Percentiles rank a stretch among this genome's conserved stretches.
These are phyloP conservation scores for Thelephora ganbajun DNA, from an alignment of 768 basidiomycete species.

Conservation along the genomic window DNA sequence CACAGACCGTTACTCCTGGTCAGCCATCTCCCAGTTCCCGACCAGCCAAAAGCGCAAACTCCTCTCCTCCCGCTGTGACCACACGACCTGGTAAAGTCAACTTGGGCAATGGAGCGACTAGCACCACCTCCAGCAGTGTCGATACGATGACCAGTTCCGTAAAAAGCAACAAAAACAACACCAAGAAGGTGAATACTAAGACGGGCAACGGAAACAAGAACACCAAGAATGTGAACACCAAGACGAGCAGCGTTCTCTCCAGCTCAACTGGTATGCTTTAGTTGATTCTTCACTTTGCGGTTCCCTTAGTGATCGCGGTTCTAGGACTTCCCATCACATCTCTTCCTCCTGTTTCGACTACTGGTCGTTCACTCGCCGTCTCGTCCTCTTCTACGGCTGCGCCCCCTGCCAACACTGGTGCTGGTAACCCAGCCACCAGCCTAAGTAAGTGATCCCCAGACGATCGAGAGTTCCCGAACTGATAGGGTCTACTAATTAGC, in stretches of 20 bases:
- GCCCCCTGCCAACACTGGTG: background rate
- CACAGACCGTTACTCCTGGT: too few species aligned
- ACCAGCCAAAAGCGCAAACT: too few species aligned
- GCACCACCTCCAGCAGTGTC: too few species aligned
- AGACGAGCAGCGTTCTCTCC: background rate
- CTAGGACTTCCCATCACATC: too few species aligned
- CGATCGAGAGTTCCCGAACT: background rate
- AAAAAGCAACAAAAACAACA: background rate
- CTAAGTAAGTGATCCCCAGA: background rate
- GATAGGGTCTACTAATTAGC: slow-evolving; percentile 7
- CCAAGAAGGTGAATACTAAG: background rate
- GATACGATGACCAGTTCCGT: too few species aligned
- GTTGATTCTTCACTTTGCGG: too few species aligned
- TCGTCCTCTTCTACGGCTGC: background rate
- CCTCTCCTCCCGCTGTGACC: too few species aligned
- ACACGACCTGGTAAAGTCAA: too few species aligned
- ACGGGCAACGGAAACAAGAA: background rate
- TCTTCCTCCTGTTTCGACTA: background rate
- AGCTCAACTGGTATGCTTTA: background rate
- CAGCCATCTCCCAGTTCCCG: too few species aligned
- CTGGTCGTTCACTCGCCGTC: background rate
- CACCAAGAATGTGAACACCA: background rate
- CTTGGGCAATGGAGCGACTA: too few species aligned
- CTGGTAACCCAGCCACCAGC: background rate
- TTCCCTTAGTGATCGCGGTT: too few species aligned